Evolutionary conservation across 1,139 yeast species (phyloP), one percentile per base, ranked within the genome.

Genomic region (Protomyces gravidus): DNA sequence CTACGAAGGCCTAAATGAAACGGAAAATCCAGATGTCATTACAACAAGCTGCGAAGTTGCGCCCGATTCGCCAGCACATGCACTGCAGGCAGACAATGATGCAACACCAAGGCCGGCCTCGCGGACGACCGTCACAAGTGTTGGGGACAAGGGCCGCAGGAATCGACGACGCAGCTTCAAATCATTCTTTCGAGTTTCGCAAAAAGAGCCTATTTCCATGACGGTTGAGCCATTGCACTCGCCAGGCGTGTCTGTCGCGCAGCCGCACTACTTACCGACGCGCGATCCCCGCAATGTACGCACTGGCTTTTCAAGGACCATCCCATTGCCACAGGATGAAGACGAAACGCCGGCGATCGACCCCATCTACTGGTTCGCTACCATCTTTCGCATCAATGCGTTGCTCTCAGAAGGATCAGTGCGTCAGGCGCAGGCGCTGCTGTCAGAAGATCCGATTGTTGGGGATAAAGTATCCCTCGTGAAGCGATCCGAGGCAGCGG

Each of bases 1-100:
- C 36, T 53, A 53, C 21, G 46, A 46, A 5, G 49, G 21, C 2
- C 46, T 27, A 17, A 13, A 32, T 26, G 52, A 30, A n/a, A 50
- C 47, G 19, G 36, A 45, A 9, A 53, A 53, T 21, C 58, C 58
- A 13, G 58, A 53, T 26, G 51, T 53, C 47, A 53, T 53, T 32
- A 53, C 58, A n/a, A 53, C 58, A n/a, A 25, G 32, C 15, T 26
- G 47, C 36, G 58, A 53, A 21, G 48, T 53, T 28, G 45, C 17
- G 7, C 11, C 19, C 21, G 21, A 15, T 13, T 36, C 42, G 42
- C 23, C 42, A 15, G 42, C 19, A 7, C 5, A 19, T 15, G 6
- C 11, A 23, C 42, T 15, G 9, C 9, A 45, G n/a, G 5, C 26
- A 5, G 57, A 52, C 25, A 32, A 21, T 9, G 57, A 52, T 11